These are phyloP conservation scores for Phylloporus sp. DNA, from an alignment of 768 basidiomycete species.

Conservation along the genomic window DNA sequence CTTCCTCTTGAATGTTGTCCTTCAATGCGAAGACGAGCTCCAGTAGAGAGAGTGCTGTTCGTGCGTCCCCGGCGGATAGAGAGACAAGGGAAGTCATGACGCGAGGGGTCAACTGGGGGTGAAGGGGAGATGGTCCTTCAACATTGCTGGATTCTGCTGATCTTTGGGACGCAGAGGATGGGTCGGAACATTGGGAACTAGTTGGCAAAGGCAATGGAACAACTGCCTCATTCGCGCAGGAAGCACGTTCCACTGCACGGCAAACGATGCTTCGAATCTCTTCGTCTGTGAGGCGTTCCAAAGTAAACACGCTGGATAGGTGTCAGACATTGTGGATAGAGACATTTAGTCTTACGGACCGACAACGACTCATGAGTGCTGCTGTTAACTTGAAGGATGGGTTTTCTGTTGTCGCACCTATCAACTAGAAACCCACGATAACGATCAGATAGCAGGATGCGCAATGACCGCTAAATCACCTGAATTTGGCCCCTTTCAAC, in stretches of 20 bases:
- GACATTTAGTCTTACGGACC: constrained; percentile 39
- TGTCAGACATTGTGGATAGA: constrained; percentile 10
- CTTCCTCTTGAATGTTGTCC: constrained; percentile 37
- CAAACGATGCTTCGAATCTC: constrained; percentile 56
- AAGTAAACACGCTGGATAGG: constrained; percentile 59
- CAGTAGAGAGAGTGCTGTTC: constrained; percentile 71
- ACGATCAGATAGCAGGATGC: not conserved
- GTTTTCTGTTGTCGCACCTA: constrained; percentile 88
- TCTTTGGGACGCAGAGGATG: constrained; percentile 11
- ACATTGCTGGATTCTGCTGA: constrained; percentile 16
- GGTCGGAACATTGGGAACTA: constrained; percentile 17
- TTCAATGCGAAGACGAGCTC: constrained; percentile 58
- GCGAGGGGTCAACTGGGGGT: constrained; percentile 42
- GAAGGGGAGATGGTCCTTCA: constrained; percentile 18
- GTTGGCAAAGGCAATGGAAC: not conserved
- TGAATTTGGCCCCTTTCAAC: constrained; percentile 76
- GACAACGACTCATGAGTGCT: constrained; percentile 69
- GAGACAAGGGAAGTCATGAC: constrained; percentile 47
- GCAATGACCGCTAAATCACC: constrained; percentile 26
- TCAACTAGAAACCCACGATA: constrained; percentile 37
- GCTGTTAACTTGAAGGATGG: constrained; percentile 79
- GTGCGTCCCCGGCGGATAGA: constrained; percentile 64
- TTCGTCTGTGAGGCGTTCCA: constrained; percentile 60
- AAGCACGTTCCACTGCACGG: constrained; percentile 43
- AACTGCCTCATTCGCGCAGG: constrained; percentile 7